phyloP scores from a whole-genome alignment of 2,329 filamentous ascomycete genomes.

The Penicillium freii region DNA sequence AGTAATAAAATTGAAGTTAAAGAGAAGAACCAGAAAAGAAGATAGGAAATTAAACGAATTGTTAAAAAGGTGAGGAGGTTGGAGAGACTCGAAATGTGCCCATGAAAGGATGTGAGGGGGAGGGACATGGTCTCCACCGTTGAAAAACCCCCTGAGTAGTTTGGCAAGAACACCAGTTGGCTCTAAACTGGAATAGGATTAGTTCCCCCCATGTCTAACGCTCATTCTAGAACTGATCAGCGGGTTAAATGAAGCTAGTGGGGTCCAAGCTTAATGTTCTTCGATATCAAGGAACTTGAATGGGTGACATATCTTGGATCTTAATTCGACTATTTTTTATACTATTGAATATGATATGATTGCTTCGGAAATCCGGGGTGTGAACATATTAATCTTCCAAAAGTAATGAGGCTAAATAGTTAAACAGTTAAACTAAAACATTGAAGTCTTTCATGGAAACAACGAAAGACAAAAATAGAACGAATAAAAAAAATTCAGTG shows the following conservation, averaged over 20 bases:
- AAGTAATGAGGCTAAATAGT: background rate
- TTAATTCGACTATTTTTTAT: background rate
- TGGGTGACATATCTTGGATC: background rate
- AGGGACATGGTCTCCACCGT: background rate
- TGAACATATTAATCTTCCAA: background rate
- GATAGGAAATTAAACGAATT: background rate
- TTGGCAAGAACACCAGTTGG: background rate
- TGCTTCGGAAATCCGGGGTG: background rate
- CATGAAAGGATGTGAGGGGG: conserved; percentile 7
- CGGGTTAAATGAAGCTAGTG: background rate
- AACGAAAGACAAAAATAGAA: background rate
- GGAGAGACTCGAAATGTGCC: background rate
- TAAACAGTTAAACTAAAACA: background rate
- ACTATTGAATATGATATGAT: background rate
- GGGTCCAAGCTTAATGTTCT: background rate
- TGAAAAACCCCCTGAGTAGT: conserved; percentile 2
- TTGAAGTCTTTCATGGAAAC: background rate
- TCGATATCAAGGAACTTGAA: background rate
- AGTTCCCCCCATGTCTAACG: background rate
- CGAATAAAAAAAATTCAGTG: too few species aligned
- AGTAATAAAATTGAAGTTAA: background rate
- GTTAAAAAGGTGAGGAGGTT: background rate
- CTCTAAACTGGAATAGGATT: background rate
- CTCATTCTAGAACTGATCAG: conserved; percentile 2
- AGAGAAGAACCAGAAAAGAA: background rate